Conservation (phyloP, 805 yeast species). For the Saccharomycopsis sp. region DNA sequence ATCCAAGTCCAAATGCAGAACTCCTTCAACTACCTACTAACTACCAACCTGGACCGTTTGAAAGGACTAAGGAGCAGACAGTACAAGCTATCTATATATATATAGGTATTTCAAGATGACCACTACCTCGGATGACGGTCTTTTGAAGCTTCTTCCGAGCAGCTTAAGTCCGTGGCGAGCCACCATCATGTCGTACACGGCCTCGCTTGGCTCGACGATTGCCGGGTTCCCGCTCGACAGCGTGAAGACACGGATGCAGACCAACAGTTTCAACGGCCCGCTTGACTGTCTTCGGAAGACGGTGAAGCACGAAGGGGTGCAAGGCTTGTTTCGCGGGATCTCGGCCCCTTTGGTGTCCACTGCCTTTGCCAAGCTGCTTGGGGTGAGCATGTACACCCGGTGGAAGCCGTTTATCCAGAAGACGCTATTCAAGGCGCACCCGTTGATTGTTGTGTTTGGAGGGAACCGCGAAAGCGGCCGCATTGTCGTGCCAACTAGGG, state of each 20-base stretch:
- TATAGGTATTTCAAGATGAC: too few relatives aligned
- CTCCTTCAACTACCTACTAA: too few relatives aligned
- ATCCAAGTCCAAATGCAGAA: too few relatives aligned
- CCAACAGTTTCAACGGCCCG: constrained; percentile 51
- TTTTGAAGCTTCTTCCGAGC: constrained; percentile 40
- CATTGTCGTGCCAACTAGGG: background rate
- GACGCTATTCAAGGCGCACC: background rate
- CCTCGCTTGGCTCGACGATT: constrained; percentile 55
- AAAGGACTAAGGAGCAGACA: too few relatives aligned
- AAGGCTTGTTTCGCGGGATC: constrained; percentile 71
- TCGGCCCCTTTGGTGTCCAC: constrained; percentile 64
- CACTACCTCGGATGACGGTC: too few relatives aligned
- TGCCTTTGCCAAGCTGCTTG: constrained; percentile 53
- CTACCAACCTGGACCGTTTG: too few relatives aligned
- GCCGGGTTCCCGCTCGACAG: constrained; percentile 83
- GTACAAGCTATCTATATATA: too few relatives aligned
- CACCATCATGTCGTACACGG: constrained; percentile 51
- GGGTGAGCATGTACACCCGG: constrained; percentile 54
- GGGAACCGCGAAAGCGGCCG: background rate
- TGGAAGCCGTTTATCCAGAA: constrained; percentile 34
- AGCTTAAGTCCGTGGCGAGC: constrained; percentile 43
- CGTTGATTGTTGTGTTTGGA: background rate
- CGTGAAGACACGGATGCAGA: constrained; percentile 80
- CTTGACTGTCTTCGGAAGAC: constrained; percentile 52
- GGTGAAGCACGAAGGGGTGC: constrained; percentile 49